phyloP scores from a whole-genome alignment of 2,329 filamentous ascomycete genomes.

The Colletotrichum eremochloae region DNA sequence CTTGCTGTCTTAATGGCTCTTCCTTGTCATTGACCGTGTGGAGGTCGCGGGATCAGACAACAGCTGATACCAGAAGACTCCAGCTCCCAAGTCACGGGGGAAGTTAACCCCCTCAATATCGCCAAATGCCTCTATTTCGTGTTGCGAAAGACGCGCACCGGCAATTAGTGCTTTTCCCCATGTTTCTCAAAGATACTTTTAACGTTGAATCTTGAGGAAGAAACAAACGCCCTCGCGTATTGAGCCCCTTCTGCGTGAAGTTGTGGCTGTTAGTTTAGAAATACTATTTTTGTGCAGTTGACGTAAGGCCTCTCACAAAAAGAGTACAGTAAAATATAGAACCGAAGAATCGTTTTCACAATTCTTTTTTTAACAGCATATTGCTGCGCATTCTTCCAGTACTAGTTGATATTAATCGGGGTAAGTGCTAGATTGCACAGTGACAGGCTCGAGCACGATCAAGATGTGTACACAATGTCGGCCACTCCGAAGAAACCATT shows the following conservation, averaged over 20 bases:
- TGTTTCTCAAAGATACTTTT: neutral
- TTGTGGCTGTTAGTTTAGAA: too few relatives aligned
- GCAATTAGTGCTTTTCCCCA: too few relatives aligned
- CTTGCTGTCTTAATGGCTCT: slow-evolving; percentile 48
- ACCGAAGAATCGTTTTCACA: neutral
- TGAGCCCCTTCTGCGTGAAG: too few relatives aligned
- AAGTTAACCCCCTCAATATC: slow-evolving; percentile 46
- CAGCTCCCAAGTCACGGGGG: slow-evolving; percentile 16
- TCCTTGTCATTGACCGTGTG: slow-evolving; percentile 48
- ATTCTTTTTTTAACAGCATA: neutral
- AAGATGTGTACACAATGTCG: neutral
- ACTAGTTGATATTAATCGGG: neutral
- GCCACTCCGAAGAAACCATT: neutral
- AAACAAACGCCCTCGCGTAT: too few relatives aligned
- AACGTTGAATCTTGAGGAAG: neutral
- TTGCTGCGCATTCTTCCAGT: too few relatives aligned
- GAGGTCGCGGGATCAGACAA: slow-evolving; percentile 46
- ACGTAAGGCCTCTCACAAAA: too few relatives aligned
- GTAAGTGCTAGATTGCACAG: neutral
- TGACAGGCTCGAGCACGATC: neutral
- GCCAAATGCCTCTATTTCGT: slow-evolving; percentile 44
- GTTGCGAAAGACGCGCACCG: slow-evolving; percentile 30
- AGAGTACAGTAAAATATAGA: too few relatives aligned
- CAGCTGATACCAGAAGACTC: slow-evolving; percentile 42
- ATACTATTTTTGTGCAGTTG: too few relatives aligned